Evolutionary conservation across 2,329 filamentous ascomycete genomes (phyloP).

Genomic region (Apiospora pterosperma): DNA sequence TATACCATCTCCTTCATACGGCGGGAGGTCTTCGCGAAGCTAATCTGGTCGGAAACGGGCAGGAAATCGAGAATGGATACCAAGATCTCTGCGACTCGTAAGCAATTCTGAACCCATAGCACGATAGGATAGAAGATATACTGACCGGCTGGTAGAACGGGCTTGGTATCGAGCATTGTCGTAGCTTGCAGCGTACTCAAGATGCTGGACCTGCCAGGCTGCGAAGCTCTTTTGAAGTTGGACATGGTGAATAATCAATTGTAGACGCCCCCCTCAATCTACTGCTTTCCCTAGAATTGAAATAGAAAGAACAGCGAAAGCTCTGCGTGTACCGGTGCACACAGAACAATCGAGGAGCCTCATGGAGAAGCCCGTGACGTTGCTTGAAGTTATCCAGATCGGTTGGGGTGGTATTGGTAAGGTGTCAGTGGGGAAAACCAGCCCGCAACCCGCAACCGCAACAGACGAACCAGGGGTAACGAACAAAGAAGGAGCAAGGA

Average conservation of each 20-base stretch:
- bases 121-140: slow-evolving; percentile 1
- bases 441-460: not conserved
- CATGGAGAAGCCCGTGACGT: not conserved
- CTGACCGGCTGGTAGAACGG: slow-evolving; percentile 77
- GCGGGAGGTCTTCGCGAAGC: slow-evolving; percentile 78
- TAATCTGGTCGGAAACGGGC: slow-evolving; percentile 78
- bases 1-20: slow-evolving; percentile 98
- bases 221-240: slow-evolving; percentile 35
- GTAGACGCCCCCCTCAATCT: not conserved
- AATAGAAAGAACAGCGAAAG: not conserved
- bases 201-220: slow-evolving; percentile 47
- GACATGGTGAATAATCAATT: slow-evolving; percentile 20
- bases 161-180: slow-evolving; percentile 74
- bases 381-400: not conserved
- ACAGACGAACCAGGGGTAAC: not conserved
- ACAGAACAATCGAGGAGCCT: not conserved
- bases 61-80: slow-evolving; percentile 86
- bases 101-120: slow-evolving; percentile 9
- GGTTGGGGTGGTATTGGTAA: not conserved
- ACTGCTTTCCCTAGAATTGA: not conserved
- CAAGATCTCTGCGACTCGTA: slow-evolving; percentile 66
- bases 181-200: slow-evolving; percentile 76
- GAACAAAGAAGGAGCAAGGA: not conserved
- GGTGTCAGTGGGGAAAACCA: not conserved
- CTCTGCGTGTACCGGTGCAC: not conserved